phyloP scores from a whole-genome alignment of 2,329 filamentous ascomycete genomes.

The Chrysoporthe puriensis region DNA sequence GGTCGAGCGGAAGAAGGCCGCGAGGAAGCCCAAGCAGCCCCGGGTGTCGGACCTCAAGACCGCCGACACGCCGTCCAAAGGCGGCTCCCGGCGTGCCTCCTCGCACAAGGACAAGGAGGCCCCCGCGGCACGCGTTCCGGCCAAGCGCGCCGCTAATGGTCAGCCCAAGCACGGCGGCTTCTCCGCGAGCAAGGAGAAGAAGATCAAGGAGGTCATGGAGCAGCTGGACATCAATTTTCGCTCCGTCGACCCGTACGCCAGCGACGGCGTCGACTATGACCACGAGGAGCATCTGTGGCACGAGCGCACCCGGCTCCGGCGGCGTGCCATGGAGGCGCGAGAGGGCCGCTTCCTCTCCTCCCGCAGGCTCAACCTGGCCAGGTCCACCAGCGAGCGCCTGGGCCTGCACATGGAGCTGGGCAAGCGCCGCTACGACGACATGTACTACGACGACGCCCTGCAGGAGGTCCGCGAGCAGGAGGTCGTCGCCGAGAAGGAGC shows the following conservation, averaged over 20 bases:
- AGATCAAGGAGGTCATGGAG: constrained; percentile 68
- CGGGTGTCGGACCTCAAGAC: constrained; percentile 57
- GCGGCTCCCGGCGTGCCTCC: constrained; percentile 53
- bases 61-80: constrained; percentile 51
- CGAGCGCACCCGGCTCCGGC: constrained; percentile 68
- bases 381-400: constrained; percentile 63
- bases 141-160: constrained; percentile 65
- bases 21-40: constrained; percentile 49
- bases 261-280: constrained; percentile 48
- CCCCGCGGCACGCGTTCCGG: constrained; percentile 48
- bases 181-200: constrained; percentile 66
- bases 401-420: constrained; percentile 70
- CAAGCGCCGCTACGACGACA: constrained; percentile 74
- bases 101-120: constrained; percentile 47
- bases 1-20: constrained; percentile 41
- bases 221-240: constrained; percentile 45
- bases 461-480: constrained; percentile 89
- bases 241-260: constrained; percentile 47
- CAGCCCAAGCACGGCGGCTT: constrained; percentile 53
- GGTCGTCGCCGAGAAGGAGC: constrained; percentile 92
- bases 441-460: constrained; percentile 79
- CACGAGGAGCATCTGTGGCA: constrained; percentile 52
- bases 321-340: constrained; percentile 63
- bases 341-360: constrained; percentile 69
- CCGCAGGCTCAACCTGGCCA: constrained; percentile 63